Base-by-base conservation (phyloP, 108 stramenopile genomes). In the Pseudonitzschia multiseries region DNA sequence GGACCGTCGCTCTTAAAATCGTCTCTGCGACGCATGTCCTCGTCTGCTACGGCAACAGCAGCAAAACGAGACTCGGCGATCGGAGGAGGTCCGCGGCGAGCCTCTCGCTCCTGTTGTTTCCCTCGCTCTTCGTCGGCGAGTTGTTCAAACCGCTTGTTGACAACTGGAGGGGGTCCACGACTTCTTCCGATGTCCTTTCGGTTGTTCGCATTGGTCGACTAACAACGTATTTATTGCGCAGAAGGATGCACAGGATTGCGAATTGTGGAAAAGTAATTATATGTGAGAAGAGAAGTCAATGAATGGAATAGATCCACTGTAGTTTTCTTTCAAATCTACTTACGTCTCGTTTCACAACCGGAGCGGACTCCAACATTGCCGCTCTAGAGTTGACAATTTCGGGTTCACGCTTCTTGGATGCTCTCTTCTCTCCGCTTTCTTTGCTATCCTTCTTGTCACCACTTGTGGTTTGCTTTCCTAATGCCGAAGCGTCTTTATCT, bases 361-460 rank as follows among this genome's bases (percentile, higher is more conserved):
- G 81, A 21, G 85, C 86, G 22, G 63, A 76, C 40, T 72, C 89
- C 29, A 93, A 68, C 48, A 79, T 76, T 10, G 89, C 92, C 29
- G 92, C 92, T 68, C 92, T 65, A 6, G 86, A 81, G 66, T 93
- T 93, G 52, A 91, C 84, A 22, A 84, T 76, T 67, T 82, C 75
- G 2, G 90, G 93, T 65, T 87, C 83, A 28, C 87, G 72, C 36
- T 57, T 66, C 56, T 71, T 68, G 18, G 21, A 26, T 31, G 13
- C 3, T 33, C 29, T 62, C 60, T 70, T 74, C 6, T 87, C 79
- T 33, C 66, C 72, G 4, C 44, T 66, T n/a, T 66, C 62, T 56
- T 69, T 77, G 44, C 65, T 4, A 29, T 68, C 50, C 60, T 79
- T 43, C 21, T 73, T 61, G 70, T 69, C 42, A 1, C 44, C 46